A percentile compares a stretch with the other conserved stretches of the same genome.
phyloP scores from a whole-genome alignment of 2,329 filamentous ascomycete genomes.

The Aspergillus nomiae region DNA sequence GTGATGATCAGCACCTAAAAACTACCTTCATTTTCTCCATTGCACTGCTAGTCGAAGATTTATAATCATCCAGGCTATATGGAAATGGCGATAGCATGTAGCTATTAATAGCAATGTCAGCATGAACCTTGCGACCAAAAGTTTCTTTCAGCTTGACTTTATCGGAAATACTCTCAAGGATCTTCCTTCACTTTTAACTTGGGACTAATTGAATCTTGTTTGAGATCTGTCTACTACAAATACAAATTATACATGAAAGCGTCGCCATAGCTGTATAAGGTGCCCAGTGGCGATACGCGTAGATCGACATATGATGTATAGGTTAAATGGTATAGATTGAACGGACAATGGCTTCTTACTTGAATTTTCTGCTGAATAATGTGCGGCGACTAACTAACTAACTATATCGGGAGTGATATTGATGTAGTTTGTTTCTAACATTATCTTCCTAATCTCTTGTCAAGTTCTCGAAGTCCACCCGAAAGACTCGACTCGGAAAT shows the following conservation, averaged over 20 bases:
- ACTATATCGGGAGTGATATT: not conserved
- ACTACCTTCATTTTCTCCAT: not conserved
- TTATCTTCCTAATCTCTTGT: not conserved
- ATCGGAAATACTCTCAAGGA: too few species aligned
- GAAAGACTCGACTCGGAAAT: not conserved
- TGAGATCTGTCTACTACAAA: not conserved
- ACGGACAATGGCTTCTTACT: not conserved
- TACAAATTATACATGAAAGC: not conserved
- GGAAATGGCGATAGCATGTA: not conserved
- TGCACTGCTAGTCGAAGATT: not conserved
- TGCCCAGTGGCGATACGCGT: not conserved
- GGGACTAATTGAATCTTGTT: not conserved
- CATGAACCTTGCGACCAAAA: not conserved
- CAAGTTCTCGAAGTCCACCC: not conserved
- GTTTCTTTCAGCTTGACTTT: not conserved
- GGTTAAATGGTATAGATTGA: not conserved
- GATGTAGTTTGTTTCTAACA: not conserved
- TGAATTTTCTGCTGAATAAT: not conserved
- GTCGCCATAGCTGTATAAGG: not conserved
- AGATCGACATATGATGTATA: not conserved
- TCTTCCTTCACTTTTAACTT: not conserved
- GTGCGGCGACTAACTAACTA: too few species aligned
- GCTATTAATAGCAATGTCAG: not conserved
- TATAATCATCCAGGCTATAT: not conserved
- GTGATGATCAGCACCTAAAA: not conserved